Evolutionary conservation across 345 rosid genomes (phyloP).

Genomic region (Cardamine resedifolia): DNA sequence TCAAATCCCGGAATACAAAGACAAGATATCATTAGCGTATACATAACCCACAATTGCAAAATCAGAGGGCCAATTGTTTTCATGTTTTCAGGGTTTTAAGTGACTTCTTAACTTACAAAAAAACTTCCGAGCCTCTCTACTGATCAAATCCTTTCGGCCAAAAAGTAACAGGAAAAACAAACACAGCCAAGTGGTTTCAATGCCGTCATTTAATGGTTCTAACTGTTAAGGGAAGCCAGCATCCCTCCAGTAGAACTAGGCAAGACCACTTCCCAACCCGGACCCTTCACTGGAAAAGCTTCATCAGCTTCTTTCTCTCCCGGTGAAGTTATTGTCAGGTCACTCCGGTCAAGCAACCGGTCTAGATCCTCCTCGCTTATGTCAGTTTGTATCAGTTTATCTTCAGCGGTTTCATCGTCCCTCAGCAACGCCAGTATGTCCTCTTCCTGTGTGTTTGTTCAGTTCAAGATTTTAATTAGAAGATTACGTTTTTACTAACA

Average conservation of each 20-base stretch:
- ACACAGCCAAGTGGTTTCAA: slow-evolving; percentile 17
- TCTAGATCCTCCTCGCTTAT: slow-evolving; percentile 78
- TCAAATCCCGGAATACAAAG: background rate
- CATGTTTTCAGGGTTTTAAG: slow-evolving; percentile 2
- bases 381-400: slow-evolving; percentile 84
- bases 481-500: background rate
- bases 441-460: slow-evolving; percentile 58
- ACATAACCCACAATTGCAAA: background rate
- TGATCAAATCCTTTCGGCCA: background rate
- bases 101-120: slow-evolving; percentile 22
- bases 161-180: slow-evolving; percentile 13
- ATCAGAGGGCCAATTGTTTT: slow-evolving; percentile 7
- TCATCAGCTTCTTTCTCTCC: slow-evolving; percentile 29
- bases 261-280: slow-evolving; percentile 98
- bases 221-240: slow-evolving; percentile 82
- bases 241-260: slow-evolving; percentile 68
- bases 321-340: slow-evolving; percentile 44
- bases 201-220: background rate
- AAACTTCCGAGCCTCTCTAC: slow-evolving; percentile 24
- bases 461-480: slow-evolving; percentile 3
- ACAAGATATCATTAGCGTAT: background rate
- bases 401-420: slow-evolving; percentile 85
- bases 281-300: slow-evolving; percentile 68
- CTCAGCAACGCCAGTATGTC: slow-evolving; percentile 69
- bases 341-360: slow-evolving; percentile 70